Evolutionary conservation across 2,329 filamentous ascomycete species (phyloP), one percentile per base, ranked within the genome.

Genomic region (Plenodomus biglobosus): DNA sequence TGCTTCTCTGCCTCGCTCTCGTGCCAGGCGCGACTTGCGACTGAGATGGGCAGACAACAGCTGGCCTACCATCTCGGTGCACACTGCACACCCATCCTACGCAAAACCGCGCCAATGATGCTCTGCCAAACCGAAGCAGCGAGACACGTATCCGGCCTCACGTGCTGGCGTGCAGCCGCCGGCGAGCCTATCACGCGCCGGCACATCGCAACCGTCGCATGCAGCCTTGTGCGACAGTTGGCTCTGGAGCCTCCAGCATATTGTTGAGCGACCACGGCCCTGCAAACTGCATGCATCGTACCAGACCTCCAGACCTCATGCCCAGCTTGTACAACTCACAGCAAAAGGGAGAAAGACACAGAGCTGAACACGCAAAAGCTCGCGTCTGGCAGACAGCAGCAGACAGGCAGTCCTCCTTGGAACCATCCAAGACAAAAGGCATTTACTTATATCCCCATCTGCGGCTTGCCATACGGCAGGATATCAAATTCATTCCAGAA

Each of bases 111-210:
- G 22, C 22, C 22, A 24, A 24, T 24, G 19, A 10, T 24, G 17
- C 42, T 45, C 49, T 45, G 22, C 27, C 27, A 10, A 49, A 46
- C 38, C 30, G 21, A 40, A 16, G 42, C 35, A 30, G 20, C 43
- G 36, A 40, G 45, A 55, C 39, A 44, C 32, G 34, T 45, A 38
- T 46, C 51, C 51, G 51, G 48, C 51, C 47, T 50, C 43, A 40
- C 44, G 27, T 21, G 42, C 38, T 45, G 40, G 38, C 39, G 34
- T 46, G 42, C 49, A 39, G 19, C 45, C 46, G 39, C 38, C 40
- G 13, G 10, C 20, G 19, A 44, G 53, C 55, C 55, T 58, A 58
- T 56, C 55, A 56, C 35, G 30, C 53, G 39, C 17, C 41, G 30
- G 55, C 55, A 58, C 55, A 58, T 56, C 43, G 45, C 52, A 50